phyloP scores from a whole-genome alignment of 179 eudicot genomes.

The Drosera spatulata region DNA sequence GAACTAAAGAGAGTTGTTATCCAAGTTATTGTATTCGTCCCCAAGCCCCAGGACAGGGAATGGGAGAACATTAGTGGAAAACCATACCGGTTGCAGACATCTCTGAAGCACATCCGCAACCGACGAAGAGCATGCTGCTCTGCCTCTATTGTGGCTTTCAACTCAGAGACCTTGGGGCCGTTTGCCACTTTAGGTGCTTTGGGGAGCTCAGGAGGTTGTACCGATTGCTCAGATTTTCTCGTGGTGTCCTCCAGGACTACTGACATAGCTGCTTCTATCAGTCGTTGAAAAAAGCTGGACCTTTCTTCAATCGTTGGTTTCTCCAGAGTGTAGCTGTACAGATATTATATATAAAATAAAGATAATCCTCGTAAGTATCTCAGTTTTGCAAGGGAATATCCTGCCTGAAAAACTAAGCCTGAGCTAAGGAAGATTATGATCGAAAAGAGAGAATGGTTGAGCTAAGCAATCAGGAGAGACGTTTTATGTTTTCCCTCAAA shows the following conservation, averaged over 20 bases:
- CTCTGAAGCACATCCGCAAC: conserved; percentile 97
- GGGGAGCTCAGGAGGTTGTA: conserved; percentile 62
- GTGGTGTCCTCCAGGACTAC: conserved; percentile 39
- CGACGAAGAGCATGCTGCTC: conserved; percentile 98
- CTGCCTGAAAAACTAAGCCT: not conserved
- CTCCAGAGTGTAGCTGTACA: conserved; percentile 55
- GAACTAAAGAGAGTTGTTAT: too few species aligned
- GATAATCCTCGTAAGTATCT: not conserved
- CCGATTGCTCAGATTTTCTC: conserved; percentile 27
- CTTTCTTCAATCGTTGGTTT: conserved; percentile 72
- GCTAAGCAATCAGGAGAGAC: too few species aligned
- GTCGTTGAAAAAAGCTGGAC: conserved; percentile 63
- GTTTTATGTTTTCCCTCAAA: too few species aligned
- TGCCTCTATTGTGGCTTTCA: conserved; percentile 89
- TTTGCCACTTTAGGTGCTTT: conserved; percentile 82
- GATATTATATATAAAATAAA: conserved; percentile 6
- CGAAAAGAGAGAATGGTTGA: too few species aligned
- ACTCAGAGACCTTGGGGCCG: conserved; percentile 83
- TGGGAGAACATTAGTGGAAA: conserved; percentile 1
- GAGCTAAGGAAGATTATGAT: too few species aligned
- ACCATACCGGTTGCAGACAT: conserved; percentile 90
- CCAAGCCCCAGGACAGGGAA: too few species aligned
- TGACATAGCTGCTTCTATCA: conserved; percentile 78
- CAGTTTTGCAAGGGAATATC: not conserved
- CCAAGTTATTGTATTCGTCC: too few species aligned